phyloP scores from a whole-genome alignment of 805 yeast species.

The Wickerhamiella lipophila region DNA sequence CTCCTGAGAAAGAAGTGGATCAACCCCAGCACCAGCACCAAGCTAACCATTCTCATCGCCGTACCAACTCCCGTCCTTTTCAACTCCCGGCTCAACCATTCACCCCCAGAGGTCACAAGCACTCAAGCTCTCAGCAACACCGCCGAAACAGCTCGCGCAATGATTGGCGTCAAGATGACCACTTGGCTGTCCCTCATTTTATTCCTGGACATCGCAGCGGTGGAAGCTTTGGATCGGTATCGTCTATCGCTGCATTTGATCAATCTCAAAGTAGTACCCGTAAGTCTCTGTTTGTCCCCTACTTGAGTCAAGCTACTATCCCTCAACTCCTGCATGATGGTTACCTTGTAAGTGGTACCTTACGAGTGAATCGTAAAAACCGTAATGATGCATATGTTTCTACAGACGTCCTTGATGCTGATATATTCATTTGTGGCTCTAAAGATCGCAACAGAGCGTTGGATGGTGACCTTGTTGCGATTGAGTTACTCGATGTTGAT shows the following conservation, averaged over 20 bases:
- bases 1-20: constrained; percentile 14
- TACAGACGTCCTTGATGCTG: constrained; percentile 89
- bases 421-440: constrained; percentile 94
- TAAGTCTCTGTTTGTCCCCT: constrained; percentile 82
- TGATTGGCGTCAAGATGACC: constrained; percentile 20
- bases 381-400: constrained; percentile 98
- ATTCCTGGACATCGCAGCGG: constrained; percentile 72
- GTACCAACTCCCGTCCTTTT: constrained; percentile 23
- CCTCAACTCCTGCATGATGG: constrained; percentile 87
- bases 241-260: constrained; percentile 29
- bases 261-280: constrained; percentile 21
- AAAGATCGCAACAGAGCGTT: constrained; percentile 95
- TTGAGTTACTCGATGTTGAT: constrained; percentile 85
- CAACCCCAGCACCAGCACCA: constrained; percentile 19
- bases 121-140: constrained; percentile 28
- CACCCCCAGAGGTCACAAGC: constrained; percentile 17
- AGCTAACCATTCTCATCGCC: constrained; percentile 42
- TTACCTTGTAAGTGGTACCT: constrained; percentile 76
- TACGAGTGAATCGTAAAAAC: constrained; percentile 90
- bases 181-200: constrained; percentile 28
- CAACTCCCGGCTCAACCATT: constrained; percentile 21
- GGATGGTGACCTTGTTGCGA: constrained; percentile 94
- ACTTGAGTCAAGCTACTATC: constrained; percentile 81
- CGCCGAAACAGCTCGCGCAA: constrained; percentile 31
- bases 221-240: constrained; percentile 45